Base-by-base conservation (phyloP, 1,284 basidiomycete species). In the Pisolithus thermaeus region DNA sequence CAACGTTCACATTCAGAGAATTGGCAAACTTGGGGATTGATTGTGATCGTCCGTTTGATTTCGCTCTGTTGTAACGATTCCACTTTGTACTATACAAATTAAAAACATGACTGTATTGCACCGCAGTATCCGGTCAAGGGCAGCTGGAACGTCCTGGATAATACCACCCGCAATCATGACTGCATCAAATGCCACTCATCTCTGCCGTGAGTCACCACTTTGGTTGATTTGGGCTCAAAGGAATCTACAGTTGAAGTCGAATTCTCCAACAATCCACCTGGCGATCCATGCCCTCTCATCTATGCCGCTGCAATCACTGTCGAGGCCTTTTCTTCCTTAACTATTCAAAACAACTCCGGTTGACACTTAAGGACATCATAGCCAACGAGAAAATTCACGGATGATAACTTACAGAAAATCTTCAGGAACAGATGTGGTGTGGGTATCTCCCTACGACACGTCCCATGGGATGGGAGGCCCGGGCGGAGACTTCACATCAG, bases 251-350 rank as follows among this genome's bases (percentile, higher is more conserved):
- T 46, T 2, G 28, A 49, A 9, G 22, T 35, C 9, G 45, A 25
- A 22, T n/a, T 36, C 22, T 16, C 18, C 20, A 1, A 11, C 28
- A 3, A 30, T 23, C 27, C n/a, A 2, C 18, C 25, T 7, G 43
- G 12, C 4, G 48, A 30, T 20, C n/a, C 3, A 7, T 52, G 35
- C 16, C 41, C 50, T 23, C 52, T 36, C 4, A 51, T 52, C 16
- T 51, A 40, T 22, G 51, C 41, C 7, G 20, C 39, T 16, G 35
- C 28, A 25, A 18, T 40, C 6, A 42, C 30, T 12, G 18, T 2
- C n/a, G 20, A 23, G 4, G 28, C 36, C 16, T 43, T 43, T 50
- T 42, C 48, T 9, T 52, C 50, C 25, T 40, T 50, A 11, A 20
- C 18, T 20, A 20, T 27, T 8, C 25, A 14, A 7, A 7, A 5